Base-by-base conservation (phyloP, 1,284 basidiomycete species). In the Boletus albobrunnescens region DNA sequence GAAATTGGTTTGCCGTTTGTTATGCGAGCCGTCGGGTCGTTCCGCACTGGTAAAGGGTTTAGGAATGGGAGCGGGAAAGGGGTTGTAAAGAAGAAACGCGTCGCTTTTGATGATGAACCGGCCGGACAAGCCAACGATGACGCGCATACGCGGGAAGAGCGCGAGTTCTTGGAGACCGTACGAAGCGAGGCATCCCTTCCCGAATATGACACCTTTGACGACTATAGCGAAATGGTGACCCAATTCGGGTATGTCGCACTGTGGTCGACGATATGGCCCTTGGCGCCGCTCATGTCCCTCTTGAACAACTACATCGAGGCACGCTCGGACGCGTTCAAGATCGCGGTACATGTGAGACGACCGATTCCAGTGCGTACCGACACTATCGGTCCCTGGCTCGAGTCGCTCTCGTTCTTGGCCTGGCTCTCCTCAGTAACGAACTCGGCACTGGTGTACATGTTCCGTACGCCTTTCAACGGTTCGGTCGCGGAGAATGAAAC, bases 191-290 rank as follows among this genome's bases (percentile, higher is more conserved):
- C 88, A 7, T 77, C 77, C 10, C 71, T 96, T 41, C 90, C 94
- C 0, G 81, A 84, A 32, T 97, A 97, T 60, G 79, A 81, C 39
- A 69, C 86, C 4, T 92, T 91, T 58, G 77, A 72, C 49, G 94
- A 96, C 70, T 97, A 94, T 67, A 84, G 83, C 59, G 94, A 98
- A 72, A 96, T 98, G 93, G 90, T 92, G 22, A 91, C 90, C 4
- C 86, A 94, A 67, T 95, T 96, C 63, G 95, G 95, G 2, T 94
- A 94, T 65, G 82, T 97, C 23, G 82, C 82, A 3, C 73, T 97
- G 24, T 98, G 94, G 91, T 89, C 86, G 33, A 85, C 91, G 24
- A 91, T 95, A 49, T 99, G 94, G 95, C 93, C 94, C 1, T 74
- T 99, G 14, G 90, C 92, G 5, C 84, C 89, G n/a, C 75, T 84